A percentile compares a stretch with the other conserved stretches of the same genome.
Evolutionary conservation across 306 rosid species (phyloP).

Genomic region (Cercis canadensis): DNA sequence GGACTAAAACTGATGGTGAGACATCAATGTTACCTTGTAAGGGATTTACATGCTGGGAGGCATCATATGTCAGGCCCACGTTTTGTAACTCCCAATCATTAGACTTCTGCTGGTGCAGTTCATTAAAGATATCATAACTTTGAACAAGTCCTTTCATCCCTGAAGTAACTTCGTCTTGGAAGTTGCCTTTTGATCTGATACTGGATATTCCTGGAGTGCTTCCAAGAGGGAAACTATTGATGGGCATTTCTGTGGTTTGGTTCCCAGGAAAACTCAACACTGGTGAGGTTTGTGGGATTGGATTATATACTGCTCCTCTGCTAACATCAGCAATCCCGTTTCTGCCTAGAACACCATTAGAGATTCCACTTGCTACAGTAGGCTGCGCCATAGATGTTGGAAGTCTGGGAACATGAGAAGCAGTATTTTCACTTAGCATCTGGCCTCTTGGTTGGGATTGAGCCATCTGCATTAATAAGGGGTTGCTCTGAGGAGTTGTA

Average conservation of each 20-base stretch:
- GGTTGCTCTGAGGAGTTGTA: slow-evolving; percentile 62
- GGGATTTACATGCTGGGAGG: slow-evolving; percentile 68
- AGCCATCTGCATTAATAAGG: slow-evolving; percentile 73
- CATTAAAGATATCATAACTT: slow-evolving; percentile 83
- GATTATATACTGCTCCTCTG: slow-evolving; percentile 64
- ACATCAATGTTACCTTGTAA: slow-evolving; percentile 65
- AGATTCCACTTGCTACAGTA: slow-evolving; percentile 57
- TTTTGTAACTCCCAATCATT: slow-evolving; percentile 83
- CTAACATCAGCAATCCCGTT: slow-evolving; percentile 56
- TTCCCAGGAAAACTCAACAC: slow-evolving; percentile 76
- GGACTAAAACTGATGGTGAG: slow-evolving; percentile 67
- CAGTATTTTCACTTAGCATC: slow-evolving; percentile 59
- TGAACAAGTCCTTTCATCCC: slow-evolving; percentile 64
- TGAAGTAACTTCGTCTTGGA: slow-evolving; percentile 65
- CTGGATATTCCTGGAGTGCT: slow-evolving; percentile 66
- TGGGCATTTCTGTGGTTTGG: slow-evolving; percentile 71
- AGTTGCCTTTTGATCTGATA: slow-evolving; percentile 62
- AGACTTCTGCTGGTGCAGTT: slow-evolving; percentile 71
- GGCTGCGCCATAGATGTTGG: slow-evolving; percentile 69
- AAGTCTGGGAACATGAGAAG: slow-evolving; percentile 65
- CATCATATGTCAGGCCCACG: slow-evolving; percentile 57
- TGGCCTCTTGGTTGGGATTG: slow-evolving; percentile 78
- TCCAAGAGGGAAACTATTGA: slow-evolving; percentile 74
- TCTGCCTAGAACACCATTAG: slow-evolving; percentile 65
- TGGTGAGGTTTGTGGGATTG: slow-evolving; percentile 61